Conservation (phyloP, 140 eudicot species). For the Bidens hawaiensis region DNA sequence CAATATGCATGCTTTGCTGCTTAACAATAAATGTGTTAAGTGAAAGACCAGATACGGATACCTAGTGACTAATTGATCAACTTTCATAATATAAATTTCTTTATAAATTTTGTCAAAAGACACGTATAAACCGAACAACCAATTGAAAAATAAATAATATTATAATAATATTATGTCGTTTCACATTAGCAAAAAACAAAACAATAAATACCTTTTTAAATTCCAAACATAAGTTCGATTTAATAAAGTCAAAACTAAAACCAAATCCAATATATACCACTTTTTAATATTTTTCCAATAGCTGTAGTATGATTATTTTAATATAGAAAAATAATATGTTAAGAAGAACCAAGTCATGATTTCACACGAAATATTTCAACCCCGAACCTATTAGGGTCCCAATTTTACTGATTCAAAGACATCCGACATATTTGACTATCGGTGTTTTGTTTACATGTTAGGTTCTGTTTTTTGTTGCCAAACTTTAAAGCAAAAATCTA, state of each 20-base stretch:
- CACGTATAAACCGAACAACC: no score
- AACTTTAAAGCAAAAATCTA: conserved; percentile 2
- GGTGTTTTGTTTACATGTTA: conserved; percentile 4
- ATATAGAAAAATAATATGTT: conserved; percentile 4
- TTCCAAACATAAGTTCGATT: neutral
- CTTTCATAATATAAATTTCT: no score
- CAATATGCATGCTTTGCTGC: neutral
- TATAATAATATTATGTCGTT: neutral
- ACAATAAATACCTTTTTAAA: neutral
- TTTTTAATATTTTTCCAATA: neutral
- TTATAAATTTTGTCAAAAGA: no score
- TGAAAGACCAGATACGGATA: neutral
- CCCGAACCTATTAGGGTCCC: conserved; percentile 2
- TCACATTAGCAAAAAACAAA: neutral
- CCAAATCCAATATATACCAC: neutral
- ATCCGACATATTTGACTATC: conserved; percentile 23
- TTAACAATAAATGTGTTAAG: neutral
- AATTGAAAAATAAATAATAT: no score
- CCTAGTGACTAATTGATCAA: neutral
- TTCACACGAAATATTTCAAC: conserved; percentile 13
- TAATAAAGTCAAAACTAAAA: neutral
- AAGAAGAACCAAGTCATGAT: conserved; percentile 19
- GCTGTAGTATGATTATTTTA: neutral
- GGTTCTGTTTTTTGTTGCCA: conserved; percentile 13
- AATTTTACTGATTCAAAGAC: conserved; percentile 20